A percentile compares a stretch with the other conserved stretches of the same genome.
Evolutionary conservation across 2,329 filamentous ascomycete species (phyloP).

Genomic region (Phaeosphaeria sp.): DNA sequence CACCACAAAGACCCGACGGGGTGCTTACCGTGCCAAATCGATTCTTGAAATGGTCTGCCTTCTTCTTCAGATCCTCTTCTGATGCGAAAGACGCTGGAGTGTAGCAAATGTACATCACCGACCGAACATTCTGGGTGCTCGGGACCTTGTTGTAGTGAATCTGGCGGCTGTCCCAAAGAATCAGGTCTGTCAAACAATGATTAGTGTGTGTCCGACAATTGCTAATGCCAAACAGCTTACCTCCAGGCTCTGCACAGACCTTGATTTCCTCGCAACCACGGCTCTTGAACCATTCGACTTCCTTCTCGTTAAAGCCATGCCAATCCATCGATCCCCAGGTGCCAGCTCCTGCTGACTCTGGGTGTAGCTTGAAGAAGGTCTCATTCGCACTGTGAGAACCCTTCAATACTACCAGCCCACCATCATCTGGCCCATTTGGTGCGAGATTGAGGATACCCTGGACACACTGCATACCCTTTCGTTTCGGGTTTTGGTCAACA

Average conservation of each 20-base stretch:
- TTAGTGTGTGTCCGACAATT: neutral
- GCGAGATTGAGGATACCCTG: constrained; percentile 54
- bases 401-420: constrained; percentile 53
- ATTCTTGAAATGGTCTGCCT: constrained; percentile 13
- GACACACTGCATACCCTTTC: constrained; percentile 48
- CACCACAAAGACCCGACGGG: neutral
- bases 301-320: constrained; percentile 50
- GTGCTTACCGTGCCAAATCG: constrained; percentile 16
- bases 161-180: constrained; percentile 56
- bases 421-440: constrained; percentile 54
- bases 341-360: constrained; percentile 24
- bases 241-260: constrained; percentile 48
- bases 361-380: constrained; percentile 51
- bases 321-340: constrained; percentile 48
- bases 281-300: constrained; percentile 50
- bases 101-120: constrained; percentile 39
- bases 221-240: neutral
- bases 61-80: constrained; percentile 12
- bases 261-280: constrained; percentile 49
- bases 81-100: constrained; percentile 16
- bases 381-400: constrained; percentile 51
- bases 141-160: constrained; percentile 51
- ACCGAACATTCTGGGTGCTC: constrained; percentile 46
- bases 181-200: constrained; percentile 37
- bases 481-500: constrained; percentile 50